Base-by-base conservation (phyloP, 2,329 filamentous ascomycete species). In the Epichloe sibirici region DNA sequence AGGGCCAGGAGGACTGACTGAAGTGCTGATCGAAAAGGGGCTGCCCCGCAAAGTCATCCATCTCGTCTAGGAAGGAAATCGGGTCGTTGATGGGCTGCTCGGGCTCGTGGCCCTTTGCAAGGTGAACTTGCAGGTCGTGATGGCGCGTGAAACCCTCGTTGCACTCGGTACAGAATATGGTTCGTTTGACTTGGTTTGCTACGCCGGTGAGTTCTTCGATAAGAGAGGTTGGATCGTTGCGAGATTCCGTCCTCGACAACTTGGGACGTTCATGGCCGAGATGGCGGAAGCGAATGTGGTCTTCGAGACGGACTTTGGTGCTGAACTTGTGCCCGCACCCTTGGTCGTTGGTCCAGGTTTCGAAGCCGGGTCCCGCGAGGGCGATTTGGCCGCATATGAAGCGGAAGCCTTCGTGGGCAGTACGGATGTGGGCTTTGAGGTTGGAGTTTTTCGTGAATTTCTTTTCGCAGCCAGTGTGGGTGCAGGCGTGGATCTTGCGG, bases 381-480 rank as follows among this genome's bases (percentile, higher is more conserved):
- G 85, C 80, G 11, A 82, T 77, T 47, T 83, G 70, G 15, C 88
- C 88, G 62, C 91, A 96, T n/a, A 88, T 74, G 62, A 88, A 96
- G 9, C 82, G 82, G 58, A 82, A 72, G 17, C 88, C 85, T 58
- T 89, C 78, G 63, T 96, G 91, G 0, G 85, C 83, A 11, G 80
- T 83, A 53, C 85, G 83, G 51, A 91, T 74, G 63, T 97, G 91
- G 0, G 83, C 80, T 15, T 84, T 86, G 49, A 95, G 75, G 61
- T 95, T 96, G n/a, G 85, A 85, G 56, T 79, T 82, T 63, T 86
- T 87, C 17, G 88, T 90, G 67, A 96, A 96, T 51, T 75, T 80
- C 62, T 87, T 88, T 52, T 71, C 74, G 66, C 90, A 96, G 23
- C 78, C 83, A 0, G 75, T 69, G 62, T 83, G 76, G 0, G 81